Evolutionary conservation across 495 filamentous ascomycete genomes (phyloP).

Genomic region (Penicillium mononematosum): DNA sequence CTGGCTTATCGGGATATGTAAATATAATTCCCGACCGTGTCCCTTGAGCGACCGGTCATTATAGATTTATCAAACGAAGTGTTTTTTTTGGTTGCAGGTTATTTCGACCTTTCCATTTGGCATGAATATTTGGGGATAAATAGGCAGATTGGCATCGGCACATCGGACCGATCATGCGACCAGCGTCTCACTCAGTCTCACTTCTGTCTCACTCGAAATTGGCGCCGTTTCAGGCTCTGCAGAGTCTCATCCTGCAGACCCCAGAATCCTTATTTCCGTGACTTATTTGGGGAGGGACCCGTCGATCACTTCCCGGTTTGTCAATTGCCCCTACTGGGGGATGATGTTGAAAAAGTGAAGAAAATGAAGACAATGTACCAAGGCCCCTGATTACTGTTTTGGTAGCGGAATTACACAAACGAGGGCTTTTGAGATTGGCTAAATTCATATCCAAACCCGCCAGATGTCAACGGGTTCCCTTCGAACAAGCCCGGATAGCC

Average conservation of each 20-base stretch:
- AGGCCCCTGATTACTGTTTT: background rate
- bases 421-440: too few species aligned
- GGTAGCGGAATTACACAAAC: background rate
- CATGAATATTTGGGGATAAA: background rate
- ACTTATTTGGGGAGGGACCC: background rate
- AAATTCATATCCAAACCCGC: background rate
- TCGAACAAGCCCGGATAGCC: background rate
- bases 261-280: constrained; percentile 1
- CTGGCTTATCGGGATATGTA: background rate
- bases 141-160: background rate
- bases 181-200: background rate
- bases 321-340: background rate
- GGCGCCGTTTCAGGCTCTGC: constrained; percentile 9
- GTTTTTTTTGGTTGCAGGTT: background rate
- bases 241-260: constrained; percentile 3
- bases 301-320: background rate
- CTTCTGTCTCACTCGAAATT: background rate
- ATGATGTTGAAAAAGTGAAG: background rate
- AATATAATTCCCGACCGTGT: background rate
- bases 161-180: constrained; percentile 3
- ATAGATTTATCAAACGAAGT: too few species aligned
- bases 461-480: background rate
- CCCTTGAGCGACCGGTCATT: background rate
- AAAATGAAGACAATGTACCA: background rate
- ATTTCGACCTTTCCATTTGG: background rate